Evolutionary conservation across 2,329 filamentous ascomycete genomes (phyloP).

Genomic region (Achaetomium macrosporum): DNA sequence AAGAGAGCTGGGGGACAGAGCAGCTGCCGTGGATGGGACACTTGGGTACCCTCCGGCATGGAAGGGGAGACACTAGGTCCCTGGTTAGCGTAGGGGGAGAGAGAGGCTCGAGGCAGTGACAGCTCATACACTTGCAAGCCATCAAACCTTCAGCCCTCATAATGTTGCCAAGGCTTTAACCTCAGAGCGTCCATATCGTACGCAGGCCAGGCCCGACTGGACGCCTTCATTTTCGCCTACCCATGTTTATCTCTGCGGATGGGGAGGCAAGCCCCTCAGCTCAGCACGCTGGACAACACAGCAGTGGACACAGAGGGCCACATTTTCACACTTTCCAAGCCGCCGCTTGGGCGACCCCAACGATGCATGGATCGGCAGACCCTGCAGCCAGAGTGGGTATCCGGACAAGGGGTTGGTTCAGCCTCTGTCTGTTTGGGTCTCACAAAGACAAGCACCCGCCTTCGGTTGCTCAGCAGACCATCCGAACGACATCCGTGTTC

Average conservation of each 20-base stretch:
- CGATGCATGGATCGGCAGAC: too few species aligned
- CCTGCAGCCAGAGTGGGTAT: neutral
- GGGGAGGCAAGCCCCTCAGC: neutral
- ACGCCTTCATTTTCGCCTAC: neutral
- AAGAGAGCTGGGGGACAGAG: neutral
- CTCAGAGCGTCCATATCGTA: too few species aligned
- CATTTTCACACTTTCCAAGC: too few species aligned
- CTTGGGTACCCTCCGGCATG: neutral
- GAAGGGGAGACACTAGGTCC: neutral
- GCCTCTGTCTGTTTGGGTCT: too few species aligned
- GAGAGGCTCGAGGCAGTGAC: conserved; percentile 2
- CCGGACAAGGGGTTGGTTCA: neutral
- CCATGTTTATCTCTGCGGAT: conserved; percentile 3
- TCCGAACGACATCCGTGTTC: neutral
- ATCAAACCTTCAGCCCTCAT: neutral
- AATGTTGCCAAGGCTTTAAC: neutral
- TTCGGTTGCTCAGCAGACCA: too few species aligned
- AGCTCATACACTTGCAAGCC: neutral
- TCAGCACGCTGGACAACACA: conserved; percentile 1
- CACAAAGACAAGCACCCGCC: too few species aligned
- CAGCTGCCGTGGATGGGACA: neutral
- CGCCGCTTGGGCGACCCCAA: too few species aligned
- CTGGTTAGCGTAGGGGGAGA: neutral
- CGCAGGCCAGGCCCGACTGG: neutral
- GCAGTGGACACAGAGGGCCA: neutral